A percentile compares a stretch with the other conserved stretches of the same genome.
These are phyloP conservation scores for Penicillium maclennaniae DNA, from an alignment of 495 filamentous ascomycete genomes.

Conservation along the genomic window DNA sequence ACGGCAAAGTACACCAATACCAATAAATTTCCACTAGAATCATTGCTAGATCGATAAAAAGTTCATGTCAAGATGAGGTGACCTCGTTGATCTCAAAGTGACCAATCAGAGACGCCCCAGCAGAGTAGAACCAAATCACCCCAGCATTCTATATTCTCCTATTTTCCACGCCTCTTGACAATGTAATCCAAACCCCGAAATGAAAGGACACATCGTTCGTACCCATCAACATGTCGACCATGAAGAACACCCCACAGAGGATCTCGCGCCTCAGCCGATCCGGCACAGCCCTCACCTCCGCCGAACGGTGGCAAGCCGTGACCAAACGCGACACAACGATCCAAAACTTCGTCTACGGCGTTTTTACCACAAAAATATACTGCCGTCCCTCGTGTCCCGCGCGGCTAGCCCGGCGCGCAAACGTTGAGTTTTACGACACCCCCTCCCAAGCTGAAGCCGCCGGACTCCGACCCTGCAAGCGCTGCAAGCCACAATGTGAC, in stretches of 20 bases:
- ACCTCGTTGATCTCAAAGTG: slow-evolving; percentile 28
- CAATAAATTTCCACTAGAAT: not conserved
- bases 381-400: slow-evolving; percentile 60
- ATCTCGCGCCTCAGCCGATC: slow-evolving; percentile 27
- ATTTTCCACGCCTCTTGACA: not conserved
- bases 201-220: not conserved
- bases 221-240: not conserved
- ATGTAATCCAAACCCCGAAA: not conserved
- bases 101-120: slow-evolving; percentile 25
- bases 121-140: not conserved
- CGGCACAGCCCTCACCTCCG: slow-evolving; percentile 21
- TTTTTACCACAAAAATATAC: slow-evolving; percentile 60
- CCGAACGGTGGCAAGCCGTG: slow-evolving; percentile 55
- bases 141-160: not conserved
- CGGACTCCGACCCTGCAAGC: slow-evolving; percentile 61
- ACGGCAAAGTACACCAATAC: not conserved
- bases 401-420: slow-evolving; percentile 58
- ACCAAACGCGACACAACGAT: slow-evolving; percentile 47
- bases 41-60: not conserved
- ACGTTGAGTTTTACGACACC: slow-evolving; percentile 56
- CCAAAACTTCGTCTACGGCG: slow-evolving; percentile 57
- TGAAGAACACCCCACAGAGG: slow-evolving; percentile 9
- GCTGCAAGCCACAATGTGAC: slow-evolving; percentile 53
- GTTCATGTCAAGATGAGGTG: not conserved
- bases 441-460: slow-evolving; percentile 51